Evolutionary conservation across 352 stramenopile genomes (phyloP).

Genomic region (Pythium scleroteichum): DNA sequence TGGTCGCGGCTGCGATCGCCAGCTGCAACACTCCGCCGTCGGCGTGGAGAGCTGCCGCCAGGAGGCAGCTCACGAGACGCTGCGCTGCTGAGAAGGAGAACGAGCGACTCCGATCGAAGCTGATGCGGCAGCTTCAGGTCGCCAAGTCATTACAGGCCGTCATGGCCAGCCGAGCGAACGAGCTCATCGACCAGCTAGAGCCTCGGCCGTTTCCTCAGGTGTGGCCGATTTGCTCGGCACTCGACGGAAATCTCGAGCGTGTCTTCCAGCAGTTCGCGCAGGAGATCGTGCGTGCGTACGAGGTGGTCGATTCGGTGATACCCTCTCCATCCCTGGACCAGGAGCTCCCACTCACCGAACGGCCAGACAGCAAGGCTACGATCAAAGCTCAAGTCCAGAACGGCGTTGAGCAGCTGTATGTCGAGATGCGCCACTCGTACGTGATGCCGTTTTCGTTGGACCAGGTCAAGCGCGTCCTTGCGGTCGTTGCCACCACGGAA

Average conservation of each 20-base stretch:
- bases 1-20: background rate
- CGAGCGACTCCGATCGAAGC: background rate
- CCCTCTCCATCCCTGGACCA: background rate
- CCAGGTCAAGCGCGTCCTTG: background rate
- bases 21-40: background rate
- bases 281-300: background rate
- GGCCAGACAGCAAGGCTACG: background rate
- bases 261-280: background rate
- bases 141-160: background rate
- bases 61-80: background rate
- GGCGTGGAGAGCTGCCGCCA: background rate
- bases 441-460: slow-evolving; percentile 1
- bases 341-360: background rate
- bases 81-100: background rate
- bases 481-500: background rate
- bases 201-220: background rate
- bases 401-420: background rate
- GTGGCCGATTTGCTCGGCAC: background rate
- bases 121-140: background rate
- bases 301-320: background rate
- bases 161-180: background rate
- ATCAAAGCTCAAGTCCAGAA: background rate
- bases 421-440: background rate
- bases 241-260: background rate
- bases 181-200: background rate